Conservation (phyloP, 306 rosid genomes). For the Quercus ilex region DNA sequence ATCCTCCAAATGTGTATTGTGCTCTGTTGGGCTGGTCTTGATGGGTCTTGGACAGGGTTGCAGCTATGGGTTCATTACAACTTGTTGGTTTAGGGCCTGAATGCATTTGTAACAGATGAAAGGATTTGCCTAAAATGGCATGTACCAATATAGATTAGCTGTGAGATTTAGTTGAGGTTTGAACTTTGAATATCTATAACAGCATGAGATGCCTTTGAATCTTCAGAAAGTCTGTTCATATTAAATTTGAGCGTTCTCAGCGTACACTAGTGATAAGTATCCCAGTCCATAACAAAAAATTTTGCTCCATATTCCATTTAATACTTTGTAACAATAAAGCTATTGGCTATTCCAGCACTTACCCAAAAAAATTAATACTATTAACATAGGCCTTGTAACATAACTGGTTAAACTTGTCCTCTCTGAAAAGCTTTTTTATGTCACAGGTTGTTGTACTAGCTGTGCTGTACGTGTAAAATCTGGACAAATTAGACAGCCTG, state of each 20-base stretch:
- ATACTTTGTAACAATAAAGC: background rate
- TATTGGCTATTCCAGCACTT: background rate
- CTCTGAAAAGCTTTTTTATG: slow-evolving; percentile 12
- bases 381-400: background rate
- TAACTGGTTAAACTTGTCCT: background rate
- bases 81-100: background rate
- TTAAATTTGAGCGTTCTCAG: background rate
- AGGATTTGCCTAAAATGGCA: background rate
- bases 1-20: no score
- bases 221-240: background rate
- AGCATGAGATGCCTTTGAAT: background rate
- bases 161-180: background rate
- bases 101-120: background rate
- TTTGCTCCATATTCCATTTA: background rate
- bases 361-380: no score
- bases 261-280: background rate
- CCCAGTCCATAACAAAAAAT: background rate
- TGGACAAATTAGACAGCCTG: slow-evolving; percentile 89
- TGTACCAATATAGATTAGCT: background rate
- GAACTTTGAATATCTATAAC: background rate
- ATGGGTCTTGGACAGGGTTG: no score
- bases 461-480: slow-evolving; percentile 93
- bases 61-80: no score
- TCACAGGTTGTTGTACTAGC: slow-evolving; percentile 96
- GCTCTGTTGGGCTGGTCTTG: no score